Evolutionary conservation across 352 stramenopile species (phyloP).

Genomic region (Thalassiosira delicatula): DNA sequence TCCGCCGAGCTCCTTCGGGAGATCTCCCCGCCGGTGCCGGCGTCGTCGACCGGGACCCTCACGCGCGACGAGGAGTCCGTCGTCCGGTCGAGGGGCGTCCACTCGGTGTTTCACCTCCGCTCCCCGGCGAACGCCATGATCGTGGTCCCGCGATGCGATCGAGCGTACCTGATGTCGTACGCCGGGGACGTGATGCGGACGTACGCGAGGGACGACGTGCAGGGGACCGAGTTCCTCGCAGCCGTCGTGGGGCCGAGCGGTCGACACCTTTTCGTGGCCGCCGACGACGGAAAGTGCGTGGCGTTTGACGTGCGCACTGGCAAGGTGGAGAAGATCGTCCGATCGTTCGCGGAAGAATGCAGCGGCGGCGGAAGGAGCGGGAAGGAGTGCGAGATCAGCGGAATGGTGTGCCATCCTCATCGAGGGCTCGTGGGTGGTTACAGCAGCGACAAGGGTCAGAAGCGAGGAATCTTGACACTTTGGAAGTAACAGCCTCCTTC

Average conservation of each 20-base stretch:
- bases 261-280: constrained; percentile 67
- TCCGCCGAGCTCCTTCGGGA: constrained; percentile 85
- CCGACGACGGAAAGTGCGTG: constrained; percentile 68
- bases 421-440: constrained; percentile 69
- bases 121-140: constrained; percentile 85
- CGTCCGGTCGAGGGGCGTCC: constrained; percentile 57
- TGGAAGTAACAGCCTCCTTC: constrained; percentile 84
- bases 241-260: constrained; percentile 73
- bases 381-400: constrained; percentile 63
- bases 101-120: constrained; percentile 81
- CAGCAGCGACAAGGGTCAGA: constrained; percentile 79
- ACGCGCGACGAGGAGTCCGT: constrained; percentile 45
- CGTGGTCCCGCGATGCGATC: constrained; percentile 87
- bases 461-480: constrained; percentile 73
- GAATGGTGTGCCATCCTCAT: constrained; percentile 77
- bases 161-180: constrained; percentile 87
- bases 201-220: constrained; percentile 61
- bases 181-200: constrained; percentile 66
- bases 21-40: constrained; percentile 58
- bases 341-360: constrained; percentile 67
- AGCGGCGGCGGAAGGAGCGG: constrained; percentile 43
- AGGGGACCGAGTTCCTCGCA: constrained; percentile 88
- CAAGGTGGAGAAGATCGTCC: constrained; percentile 63
- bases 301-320: constrained; percentile 72
- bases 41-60: constrained; percentile 18